Evolutionary conservation across 179 eudicot species (phyloP).

Genomic region (Dionaea muscipula): DNA sequence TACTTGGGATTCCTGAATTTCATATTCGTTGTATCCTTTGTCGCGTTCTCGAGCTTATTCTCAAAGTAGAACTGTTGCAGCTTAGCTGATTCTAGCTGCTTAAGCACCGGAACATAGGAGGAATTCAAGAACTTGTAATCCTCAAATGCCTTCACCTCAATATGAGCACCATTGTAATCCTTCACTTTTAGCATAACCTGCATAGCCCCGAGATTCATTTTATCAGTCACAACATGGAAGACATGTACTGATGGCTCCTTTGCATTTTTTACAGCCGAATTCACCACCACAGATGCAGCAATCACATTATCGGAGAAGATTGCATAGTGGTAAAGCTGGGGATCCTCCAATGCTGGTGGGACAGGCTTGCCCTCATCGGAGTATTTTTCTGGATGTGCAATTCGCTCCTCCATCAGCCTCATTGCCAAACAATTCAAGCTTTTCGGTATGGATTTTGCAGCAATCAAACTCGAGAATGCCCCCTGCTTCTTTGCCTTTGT

Average conservation of each 20-base stretch:
- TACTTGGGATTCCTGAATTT: slow-evolving; percentile 94
- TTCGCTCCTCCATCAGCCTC: slow-evolving; percentile 88
- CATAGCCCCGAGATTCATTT: slow-evolving; percentile 95
- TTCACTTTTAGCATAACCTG: slow-evolving; percentile 89
- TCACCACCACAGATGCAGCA: slow-evolving; percentile 90
- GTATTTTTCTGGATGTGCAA: slow-evolving; percentile 62
- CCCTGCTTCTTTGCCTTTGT: slow-evolving; percentile 86
- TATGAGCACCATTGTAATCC: slow-evolving; percentile 77
- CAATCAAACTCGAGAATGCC: slow-evolving; percentile 85
- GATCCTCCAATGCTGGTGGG: slow-evolving; percentile 69
- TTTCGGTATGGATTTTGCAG: slow-evolving; percentile 89
- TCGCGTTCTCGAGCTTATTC: slow-evolving; percentile 76
- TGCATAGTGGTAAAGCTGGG: slow-evolving; percentile 73
- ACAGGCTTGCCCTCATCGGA: slow-evolving; percentile 52
- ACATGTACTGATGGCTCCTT: slow-evolving; percentile 84
- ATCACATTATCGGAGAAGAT: slow-evolving; percentile 80
- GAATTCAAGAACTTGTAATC: slow-evolving; percentile 83
- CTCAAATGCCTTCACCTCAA: slow-evolving; percentile 86
- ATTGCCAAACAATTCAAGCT: slow-evolving; percentile 78
- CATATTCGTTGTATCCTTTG: slow-evolving; percentile 87
- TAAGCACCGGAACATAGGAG: slow-evolving; percentile 84
- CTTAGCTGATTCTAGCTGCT: slow-evolving; percentile 85
- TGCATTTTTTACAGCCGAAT: slow-evolving; percentile 79
- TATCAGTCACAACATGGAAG: slow-evolving; percentile 87
- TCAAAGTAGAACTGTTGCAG: slow-evolving; percentile 77